A percentile compares a stretch with the other conserved stretches of the same genome.
These are phyloP conservation scores for Cyclotella kingstonii DNA, from an alignment of 108 stramenopile species.

Conservation along the genomic window DNA sequence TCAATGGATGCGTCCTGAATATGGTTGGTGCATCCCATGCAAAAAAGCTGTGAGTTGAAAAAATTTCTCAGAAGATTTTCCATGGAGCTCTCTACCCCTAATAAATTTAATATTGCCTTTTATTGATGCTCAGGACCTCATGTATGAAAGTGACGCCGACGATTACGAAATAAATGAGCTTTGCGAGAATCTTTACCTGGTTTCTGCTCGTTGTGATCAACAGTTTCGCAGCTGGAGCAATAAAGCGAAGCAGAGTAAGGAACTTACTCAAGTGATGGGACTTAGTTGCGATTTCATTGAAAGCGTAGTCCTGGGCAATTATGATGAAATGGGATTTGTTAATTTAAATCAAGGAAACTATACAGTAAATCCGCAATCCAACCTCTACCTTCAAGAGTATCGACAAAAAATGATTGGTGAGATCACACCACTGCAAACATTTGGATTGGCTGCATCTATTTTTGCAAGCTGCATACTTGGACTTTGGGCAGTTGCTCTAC, in stretches of 20 bases:
- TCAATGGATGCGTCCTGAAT: conserved; percentile 6
- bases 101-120: neutral
- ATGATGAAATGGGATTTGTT: conserved; percentile 71
- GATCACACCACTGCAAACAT: conserved; percentile 16
- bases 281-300: conserved; percentile 65
- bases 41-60: conserved; percentile 42
- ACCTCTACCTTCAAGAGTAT: neutral
- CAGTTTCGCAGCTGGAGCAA: conserved; percentile 50
- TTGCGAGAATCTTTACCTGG: conserved; percentile 64
- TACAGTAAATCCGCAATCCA: neutral
- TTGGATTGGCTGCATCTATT: conserved; percentile 16
- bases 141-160: conserved; percentile 35
- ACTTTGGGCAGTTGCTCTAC: conserved; percentile 14
- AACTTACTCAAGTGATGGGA: conserved; percentile 36
- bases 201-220: conserved; percentile 65
- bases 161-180: conserved; percentile 43
- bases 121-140: conserved; percentile 6
- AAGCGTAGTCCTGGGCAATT: conserved; percentile 58
- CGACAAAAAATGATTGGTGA: neutral
- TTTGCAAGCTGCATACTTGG: conserved; percentile 13
- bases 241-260: conserved; percentile 16
- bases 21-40: conserved; percentile 58
- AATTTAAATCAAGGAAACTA: conserved; percentile 5
- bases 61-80: too few relatives aligned
- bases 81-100: neutral